Evolutionary conservation across 2,329 filamentous ascomycete species (phyloP).

Genomic region (Colletotrichum plurivorum): DNA sequence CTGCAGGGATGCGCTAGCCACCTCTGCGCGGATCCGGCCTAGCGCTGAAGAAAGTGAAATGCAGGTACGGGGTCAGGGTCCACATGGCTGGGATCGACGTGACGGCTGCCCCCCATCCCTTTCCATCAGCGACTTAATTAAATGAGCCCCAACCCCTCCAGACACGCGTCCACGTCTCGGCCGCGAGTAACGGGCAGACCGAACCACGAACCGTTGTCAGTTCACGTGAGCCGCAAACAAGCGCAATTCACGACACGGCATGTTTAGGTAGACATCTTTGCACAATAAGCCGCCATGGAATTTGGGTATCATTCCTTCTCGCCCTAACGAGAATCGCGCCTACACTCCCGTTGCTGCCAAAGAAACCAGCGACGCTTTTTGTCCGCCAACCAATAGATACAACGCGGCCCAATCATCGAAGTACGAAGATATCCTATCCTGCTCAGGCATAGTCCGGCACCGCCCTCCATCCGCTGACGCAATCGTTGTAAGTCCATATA

Average conservation of each 20-base stretch:
- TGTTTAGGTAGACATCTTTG: too few species aligned
- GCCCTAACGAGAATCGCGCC: constrained; percentile 30
- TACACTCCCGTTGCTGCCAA: constrained; percentile 20
- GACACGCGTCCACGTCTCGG: constrained; percentile 10
- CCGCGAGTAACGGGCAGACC: not conserved
- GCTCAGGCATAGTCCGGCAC: too few species aligned
- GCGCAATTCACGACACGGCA: too few species aligned
- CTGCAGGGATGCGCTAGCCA: constrained; percentile 29
- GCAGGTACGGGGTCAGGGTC: constrained; percentile 36
- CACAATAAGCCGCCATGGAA: constrained; percentile 5
- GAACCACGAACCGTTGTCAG: not conserved
- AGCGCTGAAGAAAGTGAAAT: constrained; percentile 39
- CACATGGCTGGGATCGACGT: constrained; percentile 36
- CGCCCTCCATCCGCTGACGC: too few species aligned
- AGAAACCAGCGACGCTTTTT: constrained; percentile 18
- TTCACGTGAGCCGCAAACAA: too few species aligned
- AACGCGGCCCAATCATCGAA: not conserved
- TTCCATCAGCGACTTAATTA: constrained; percentile 1
- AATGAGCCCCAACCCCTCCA: not conserved
- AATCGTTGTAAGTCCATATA: too few species aligned
- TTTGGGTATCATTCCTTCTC: constrained; percentile 40
- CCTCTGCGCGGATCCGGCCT: constrained; percentile 30
- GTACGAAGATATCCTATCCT: too few species aligned
- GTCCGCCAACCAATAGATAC: not conserved
- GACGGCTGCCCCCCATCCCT: constrained; percentile 18